phyloP scores from a whole-genome alignment of 2,329 filamentous ascomycete species.

The Diaporthe batatas region DNA sequence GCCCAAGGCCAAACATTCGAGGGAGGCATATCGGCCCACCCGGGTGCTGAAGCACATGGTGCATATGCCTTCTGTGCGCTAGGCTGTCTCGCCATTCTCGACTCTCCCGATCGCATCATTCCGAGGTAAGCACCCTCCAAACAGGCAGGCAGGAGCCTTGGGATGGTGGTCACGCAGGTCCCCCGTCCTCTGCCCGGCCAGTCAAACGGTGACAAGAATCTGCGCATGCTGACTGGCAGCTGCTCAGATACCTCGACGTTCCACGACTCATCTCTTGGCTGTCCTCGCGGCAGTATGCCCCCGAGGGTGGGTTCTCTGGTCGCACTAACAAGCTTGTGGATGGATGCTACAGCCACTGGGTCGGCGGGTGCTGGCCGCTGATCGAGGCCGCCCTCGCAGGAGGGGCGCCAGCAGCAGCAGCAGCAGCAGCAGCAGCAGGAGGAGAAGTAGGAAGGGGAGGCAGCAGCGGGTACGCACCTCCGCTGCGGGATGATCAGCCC shows the following conservation, averaged over 20 bases:
- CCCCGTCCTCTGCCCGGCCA: constrained; percentile 46
- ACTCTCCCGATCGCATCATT: constrained; percentile 80
- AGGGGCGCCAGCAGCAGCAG: constrained; percentile 45
- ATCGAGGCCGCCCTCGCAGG: constrained; percentile 79
- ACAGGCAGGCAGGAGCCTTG: constrained; percentile 34
- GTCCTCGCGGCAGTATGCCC: constrained; percentile 87
- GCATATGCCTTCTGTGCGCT: constrained; percentile 97
- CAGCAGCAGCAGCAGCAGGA: constrained; percentile 61
- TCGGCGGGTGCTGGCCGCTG: constrained; percentile 93
- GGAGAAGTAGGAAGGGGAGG: constrained; percentile 57
- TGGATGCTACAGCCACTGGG: constrained; percentile 98
- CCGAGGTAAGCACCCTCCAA: constrained; percentile 68
- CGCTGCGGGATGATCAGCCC: constrained; percentile 42
- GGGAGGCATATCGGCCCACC: constrained; percentile 89
- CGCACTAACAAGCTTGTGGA: constrained; percentile 98
- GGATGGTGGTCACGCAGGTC: constrained; percentile 32
- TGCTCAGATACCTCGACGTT: constrained; percentile 79
- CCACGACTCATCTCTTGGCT: constrained; percentile 87
- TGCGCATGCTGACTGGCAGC: constrained; percentile 52
- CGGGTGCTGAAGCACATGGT: constrained; percentile 92
- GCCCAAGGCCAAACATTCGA: constrained; percentile 89
- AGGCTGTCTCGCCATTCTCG: constrained; percentile 88
- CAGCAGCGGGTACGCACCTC: constrained; percentile 39
- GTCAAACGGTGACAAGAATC: constrained; percentile 54
- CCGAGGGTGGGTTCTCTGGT: constrained; percentile 92